These are phyloP conservation scores for Saccharomyces mikatae DNA, from an alignment of 805 yeast genomes.

Conservation along the genomic window DNA sequence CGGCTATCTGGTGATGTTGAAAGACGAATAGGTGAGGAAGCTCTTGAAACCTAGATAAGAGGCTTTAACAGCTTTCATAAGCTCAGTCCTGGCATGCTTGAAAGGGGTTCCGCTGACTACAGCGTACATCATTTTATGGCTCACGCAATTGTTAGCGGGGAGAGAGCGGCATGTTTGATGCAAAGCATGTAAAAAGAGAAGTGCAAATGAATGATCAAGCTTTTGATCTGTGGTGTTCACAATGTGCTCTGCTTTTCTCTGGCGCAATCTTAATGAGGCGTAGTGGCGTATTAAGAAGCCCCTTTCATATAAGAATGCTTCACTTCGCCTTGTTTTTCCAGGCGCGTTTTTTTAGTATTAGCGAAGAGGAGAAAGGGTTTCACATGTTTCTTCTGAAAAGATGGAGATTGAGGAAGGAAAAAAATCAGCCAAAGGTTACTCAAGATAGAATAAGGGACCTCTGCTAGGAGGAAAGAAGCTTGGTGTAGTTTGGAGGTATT, in stretches of 20 bases:
- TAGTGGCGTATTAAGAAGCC: background rate
- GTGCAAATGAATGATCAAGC: background rate
- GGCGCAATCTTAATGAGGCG: background rate
- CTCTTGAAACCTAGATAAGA: background rate
- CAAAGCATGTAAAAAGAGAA: background rate
- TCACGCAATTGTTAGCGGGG: background rate
- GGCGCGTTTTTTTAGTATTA: background rate
- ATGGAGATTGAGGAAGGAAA: background rate
- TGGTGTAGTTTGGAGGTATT: background rate
- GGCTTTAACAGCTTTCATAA: background rate
- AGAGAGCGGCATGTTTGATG: background rate
- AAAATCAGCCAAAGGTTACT: background rate
- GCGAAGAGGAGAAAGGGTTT: background rate
- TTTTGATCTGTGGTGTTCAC: background rate
- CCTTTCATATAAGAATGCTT: background rate
- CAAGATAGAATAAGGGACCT: background rate
- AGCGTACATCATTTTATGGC: background rate
- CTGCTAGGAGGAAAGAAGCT: background rate
- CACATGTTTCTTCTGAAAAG: background rate
- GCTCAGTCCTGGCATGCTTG: background rate
- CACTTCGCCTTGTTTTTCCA: background rate
- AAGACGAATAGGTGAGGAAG: background rate
- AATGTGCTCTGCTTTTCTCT: background rate
- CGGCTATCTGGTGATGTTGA: background rate
- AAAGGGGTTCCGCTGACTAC: background rate